Evolutionary conservation across 805 yeast species (phyloP), one percentile per base, ranked within the genome.

Genomic region (Yarrowia sp.): DNA sequence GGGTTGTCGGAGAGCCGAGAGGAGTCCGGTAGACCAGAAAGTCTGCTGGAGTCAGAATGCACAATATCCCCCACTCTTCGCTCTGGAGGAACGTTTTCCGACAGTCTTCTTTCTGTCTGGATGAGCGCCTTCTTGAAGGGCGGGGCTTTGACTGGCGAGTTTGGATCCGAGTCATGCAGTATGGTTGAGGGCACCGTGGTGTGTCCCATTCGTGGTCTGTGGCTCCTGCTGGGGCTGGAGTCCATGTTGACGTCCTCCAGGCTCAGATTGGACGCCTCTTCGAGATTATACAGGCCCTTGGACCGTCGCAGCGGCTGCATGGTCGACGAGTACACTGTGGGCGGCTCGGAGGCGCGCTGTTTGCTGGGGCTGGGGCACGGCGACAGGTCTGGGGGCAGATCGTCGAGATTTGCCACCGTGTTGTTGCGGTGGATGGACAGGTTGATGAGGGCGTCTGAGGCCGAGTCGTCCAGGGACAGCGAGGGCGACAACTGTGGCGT

Each of bases 211-310:
- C 65, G 24, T 3, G 52, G 34, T 8, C 65, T 9, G 24, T 15
- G 33, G 19, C 34, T 19, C 10, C 34, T 2, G 15, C 55, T 46
- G 24, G 66, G 66, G 8, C 55, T 46, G 34, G 40, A 24, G 33
- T 58, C 64, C 63, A 55, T 55, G 34, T n/a, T 19, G 6, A 61
- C 20, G 8, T 61, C 55, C 12, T 61, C 66, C 13, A 61, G 60
- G 14, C 42, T n/a, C 15, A 50, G 40, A 12, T 39, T 39, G 17
- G 75, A 73, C 24, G 80, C 81, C 66, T 76, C 76, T 69, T 79
- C 81, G 43, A 80, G 78, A 70, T 80, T 79, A 43, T 80, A 70
- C 43, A 79, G 73, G 9, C 83, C 81, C 30, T 78, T 74, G 5
- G 82, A 80, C 40, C 83, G 74, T 14, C 79, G 75, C 34, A 80